Percentiles rank a stretch among this genome's conserved stretches.
Evolutionary conservation across 768 basidiomycete genomes (phyloP).

Genomic region (Lentinula sp.): DNA sequence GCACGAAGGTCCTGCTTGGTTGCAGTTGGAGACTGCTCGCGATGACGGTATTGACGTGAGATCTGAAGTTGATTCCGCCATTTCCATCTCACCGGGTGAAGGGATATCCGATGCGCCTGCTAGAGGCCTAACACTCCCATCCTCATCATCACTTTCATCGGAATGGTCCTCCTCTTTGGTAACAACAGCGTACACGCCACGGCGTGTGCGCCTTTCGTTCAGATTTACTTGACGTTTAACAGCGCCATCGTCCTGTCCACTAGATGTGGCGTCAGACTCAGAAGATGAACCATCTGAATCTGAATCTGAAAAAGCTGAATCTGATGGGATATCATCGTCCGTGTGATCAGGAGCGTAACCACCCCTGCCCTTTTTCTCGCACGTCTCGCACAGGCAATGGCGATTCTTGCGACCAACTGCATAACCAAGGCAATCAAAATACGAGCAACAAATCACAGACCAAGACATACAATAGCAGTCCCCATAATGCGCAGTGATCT

Average conservation of each 20-base stretch:
- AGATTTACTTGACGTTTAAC: conserved; percentile 46
- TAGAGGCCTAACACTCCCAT: conserved; percentile 37
- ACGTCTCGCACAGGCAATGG: conserved; percentile 82
- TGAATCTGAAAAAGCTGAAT: conserved; percentile 46
- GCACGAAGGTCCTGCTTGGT: conserved; percentile 4
- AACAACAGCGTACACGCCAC: conserved; percentile 75
- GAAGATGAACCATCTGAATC: conserved; percentile 41
- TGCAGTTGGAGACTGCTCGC: conserved; percentile 25
- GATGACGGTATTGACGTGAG: conserved; percentile 38
- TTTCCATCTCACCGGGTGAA: conserved; percentile 49
- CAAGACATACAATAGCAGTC: conserved; percentile 78
- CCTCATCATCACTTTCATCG: conserved; percentile 54
- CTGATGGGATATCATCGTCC: conserved; percentile 40
- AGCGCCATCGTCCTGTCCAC: conserved; percentile 21
- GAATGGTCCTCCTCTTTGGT: conserved; percentile 50
- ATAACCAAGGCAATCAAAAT: conserved; percentile 19
- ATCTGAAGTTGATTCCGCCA: conserved; percentile 42
- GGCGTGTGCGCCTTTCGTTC: conserved; percentile 74
- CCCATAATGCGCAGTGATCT: conserved; percentile 87
- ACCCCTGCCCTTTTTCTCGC: conserved; percentile 69
- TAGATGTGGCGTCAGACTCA: conserved; percentile 22
- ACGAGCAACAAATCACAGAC: conserved; percentile 6
- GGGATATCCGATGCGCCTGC: conserved; percentile 41
- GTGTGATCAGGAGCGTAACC: conserved; percentile 63
- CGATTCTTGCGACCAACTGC: conserved; percentile 64